Conservation (phyloP, 345 rosid species). For the Mercurialis annua region DNA sequence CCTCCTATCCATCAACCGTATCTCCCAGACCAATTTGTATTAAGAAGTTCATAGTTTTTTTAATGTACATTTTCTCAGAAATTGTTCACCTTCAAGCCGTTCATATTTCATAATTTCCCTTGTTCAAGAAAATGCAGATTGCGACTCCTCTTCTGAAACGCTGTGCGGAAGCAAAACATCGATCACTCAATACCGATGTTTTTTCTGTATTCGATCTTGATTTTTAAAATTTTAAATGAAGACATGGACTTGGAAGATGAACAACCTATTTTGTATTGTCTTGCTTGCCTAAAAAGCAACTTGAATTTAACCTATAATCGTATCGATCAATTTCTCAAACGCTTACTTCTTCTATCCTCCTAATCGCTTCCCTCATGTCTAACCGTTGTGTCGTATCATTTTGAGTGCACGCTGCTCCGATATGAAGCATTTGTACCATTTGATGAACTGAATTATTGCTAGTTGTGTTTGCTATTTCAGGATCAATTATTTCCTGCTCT, state of each 20-base stretch:
- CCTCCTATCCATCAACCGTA: neutral
- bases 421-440: constrained; percentile 21
- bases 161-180: no score
- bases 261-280: neutral
- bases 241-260: neutral
- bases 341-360: constrained; percentile 19
- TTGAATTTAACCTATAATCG: neutral
- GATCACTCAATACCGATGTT: no score
- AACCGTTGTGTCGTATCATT: constrained; percentile 17
- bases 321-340: constrained; percentile 7
- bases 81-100: neutral
- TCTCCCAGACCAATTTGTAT: neutral
- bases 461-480: constrained; percentile 16
- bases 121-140: neutral
- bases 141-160: no score
- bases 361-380: constrained; percentile 25
- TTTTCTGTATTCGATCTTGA: neutral
- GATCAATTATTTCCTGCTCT: constrained; percentile 28
- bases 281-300: constrained; percentile 6
- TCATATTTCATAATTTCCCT: neutral
- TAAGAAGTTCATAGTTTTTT: neutral
- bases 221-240: no score
- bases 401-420: constrained; percentile 20
- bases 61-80: neutral
- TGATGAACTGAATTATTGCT: constrained; percentile 9